phyloP scores from a whole-genome alignment of 495 filamentous ascomycete species.

The Physcia stellaris region DNA sequence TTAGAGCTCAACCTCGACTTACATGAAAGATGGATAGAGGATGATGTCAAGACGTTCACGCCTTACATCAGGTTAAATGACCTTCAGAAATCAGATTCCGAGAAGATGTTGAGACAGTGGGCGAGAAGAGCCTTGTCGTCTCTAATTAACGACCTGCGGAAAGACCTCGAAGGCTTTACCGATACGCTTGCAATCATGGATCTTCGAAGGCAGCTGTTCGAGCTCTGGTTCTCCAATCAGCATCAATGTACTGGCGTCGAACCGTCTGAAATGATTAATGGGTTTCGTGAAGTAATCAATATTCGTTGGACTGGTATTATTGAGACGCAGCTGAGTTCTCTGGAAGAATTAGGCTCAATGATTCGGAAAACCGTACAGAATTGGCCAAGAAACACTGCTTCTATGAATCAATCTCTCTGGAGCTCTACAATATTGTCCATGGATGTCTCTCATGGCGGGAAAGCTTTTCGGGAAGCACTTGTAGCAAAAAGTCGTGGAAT shows the following conservation, averaged over 20 bases:
- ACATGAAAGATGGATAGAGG: slow-evolving; percentile 66
- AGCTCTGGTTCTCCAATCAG: slow-evolving; percentile 52
- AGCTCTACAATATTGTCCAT: slow-evolving; percentile 37
- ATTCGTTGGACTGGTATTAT: slow-evolving; percentile 45
- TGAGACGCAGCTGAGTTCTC: slow-evolving; percentile 39
- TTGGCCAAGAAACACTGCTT: slow-evolving; percentile 39
- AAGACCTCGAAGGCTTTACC: slow-evolving; percentile 36
- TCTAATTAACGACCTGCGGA: slow-evolving; percentile 45
- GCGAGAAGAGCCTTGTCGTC: slow-evolving; percentile 52
- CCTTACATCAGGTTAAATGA: slow-evolving; percentile 85
- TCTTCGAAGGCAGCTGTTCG: slow-evolving; percentile 53
- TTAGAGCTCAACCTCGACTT: slow-evolving; percentile 70
- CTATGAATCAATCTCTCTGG: slow-evolving; percentile 42
- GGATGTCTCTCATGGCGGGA: slow-evolving; percentile 41
- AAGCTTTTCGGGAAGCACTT: slow-evolving; percentile 38
- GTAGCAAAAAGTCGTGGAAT: slow-evolving; percentile 46
- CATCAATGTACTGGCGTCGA: slow-evolving; percentile 34
- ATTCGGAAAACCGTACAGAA: slow-evolving; percentile 31
- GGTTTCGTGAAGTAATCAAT: slow-evolving; percentile 56
- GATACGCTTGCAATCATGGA: slow-evolving; percentile 55
- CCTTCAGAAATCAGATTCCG: slow-evolving; percentile 47
- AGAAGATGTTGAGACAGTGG: slow-evolving; percentile 58
- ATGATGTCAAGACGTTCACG: slow-evolving; percentile 74
- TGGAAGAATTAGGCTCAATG: slow-evolving; percentile 37
- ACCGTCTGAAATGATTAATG: slow-evolving; percentile 48